Base-by-base conservation (phyloP, 345 rosid genomes). In the Dipteronia dyeriana region DNA sequence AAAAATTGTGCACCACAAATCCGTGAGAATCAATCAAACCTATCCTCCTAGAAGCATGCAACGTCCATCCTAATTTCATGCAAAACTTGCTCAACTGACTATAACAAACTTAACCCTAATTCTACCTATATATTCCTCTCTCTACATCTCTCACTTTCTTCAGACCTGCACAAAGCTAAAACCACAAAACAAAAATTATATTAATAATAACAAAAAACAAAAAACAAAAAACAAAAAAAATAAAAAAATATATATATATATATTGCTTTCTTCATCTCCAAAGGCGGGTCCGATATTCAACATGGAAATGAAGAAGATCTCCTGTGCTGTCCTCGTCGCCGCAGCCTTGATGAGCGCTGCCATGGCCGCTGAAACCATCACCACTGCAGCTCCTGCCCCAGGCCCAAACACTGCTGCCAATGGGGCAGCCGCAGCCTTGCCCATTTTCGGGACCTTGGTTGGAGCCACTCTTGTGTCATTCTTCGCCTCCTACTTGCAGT, bases 271-370 rank as follows among this genome's bases (percentile, higher is more conserved):
- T 68, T 78, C 80, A 17, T 65, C 77, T 14, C 23, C 76, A 51
- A 41, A 61, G 73, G 75, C 80, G 75, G 75, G 75, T 75, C 68
- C 11, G 4, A 41, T 41, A 41, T 9, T 70, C 79, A 94, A 71
- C 79, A 94, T 94, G 96, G 94, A 84, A 74, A 75, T 86, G 90
- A 91, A 90, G 86, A 94, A 88, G 90, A 85, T 92, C 82, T 82
- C 86, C 70, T 86, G 76, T 11, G 92, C 87, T 23, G 79, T 89
- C 79, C 76, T 91, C 25, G 8, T 88, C 0, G 89, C 90, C 14
- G 90, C 93, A 6, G 90, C 91, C 82, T 84, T 87, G 75, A 78
- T 91, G 87, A 84, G 82, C 68, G 79, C 85, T 3, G 91, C 75
- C 81, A 60, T 88, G 86, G 97, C 97, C 25, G 14, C 82, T 1